Percentiles rank a stretch among this genome's conserved stretches.
Conservation (phyloP, 129 eudicot species). For the Solidago caesia region DNA sequence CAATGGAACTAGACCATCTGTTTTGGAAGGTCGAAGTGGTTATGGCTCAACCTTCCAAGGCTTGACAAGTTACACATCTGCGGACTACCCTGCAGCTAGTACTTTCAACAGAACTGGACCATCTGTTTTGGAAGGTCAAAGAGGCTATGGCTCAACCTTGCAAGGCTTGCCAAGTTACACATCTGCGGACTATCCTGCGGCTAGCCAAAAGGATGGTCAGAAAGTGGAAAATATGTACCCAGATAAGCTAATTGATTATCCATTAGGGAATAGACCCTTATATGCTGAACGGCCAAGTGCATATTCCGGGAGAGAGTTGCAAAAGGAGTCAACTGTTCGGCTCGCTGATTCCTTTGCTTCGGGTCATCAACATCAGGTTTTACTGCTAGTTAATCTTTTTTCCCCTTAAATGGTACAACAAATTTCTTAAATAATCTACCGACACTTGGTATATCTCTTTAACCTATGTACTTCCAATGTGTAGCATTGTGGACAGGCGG, state of each 20-base stretch:
- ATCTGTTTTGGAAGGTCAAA: constrained; percentile 63
- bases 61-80: no score
- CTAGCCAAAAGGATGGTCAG: constrained; percentile 65
- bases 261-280: constrained; percentile 57
- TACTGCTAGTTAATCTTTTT: constrained; percentile 1
- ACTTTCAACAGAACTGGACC: no score
- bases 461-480: not conserved
- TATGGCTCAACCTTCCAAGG: no score
- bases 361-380: constrained; percentile 75
- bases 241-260: constrained; percentile 63
- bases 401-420: not conserved
- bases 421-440: not conserved
- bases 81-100: constrained; percentile 51
- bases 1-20: no score
- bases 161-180: constrained; percentile 70
- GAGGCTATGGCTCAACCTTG: constrained; percentile 56
- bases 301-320: constrained; percentile 65
- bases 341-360: constrained; percentile 63
- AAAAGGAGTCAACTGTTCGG: constrained; percentile 54
- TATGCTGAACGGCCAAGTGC: constrained; percentile 63
- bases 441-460: not conserved
- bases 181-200: constrained; percentile 58
- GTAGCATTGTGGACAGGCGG: constrained; percentile 46
- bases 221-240: constrained; percentile 53
- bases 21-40: no score